These are phyloP conservation scores for Luvunga scandens DNA, from an alignment of 345 rosid species.

Conservation along the genomic window DNA sequence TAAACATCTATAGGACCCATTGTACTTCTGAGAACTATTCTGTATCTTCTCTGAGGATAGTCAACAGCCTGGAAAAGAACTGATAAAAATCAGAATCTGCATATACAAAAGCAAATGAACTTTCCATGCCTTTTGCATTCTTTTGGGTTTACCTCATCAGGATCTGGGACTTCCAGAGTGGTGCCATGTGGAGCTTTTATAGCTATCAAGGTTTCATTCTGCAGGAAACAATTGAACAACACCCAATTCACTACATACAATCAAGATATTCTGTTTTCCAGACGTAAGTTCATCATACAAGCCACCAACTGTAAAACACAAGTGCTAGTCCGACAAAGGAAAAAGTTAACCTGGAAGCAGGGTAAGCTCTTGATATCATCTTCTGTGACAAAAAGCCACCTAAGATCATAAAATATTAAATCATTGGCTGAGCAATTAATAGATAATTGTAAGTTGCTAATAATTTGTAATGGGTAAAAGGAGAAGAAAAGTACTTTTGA, in stretches of 20 bases:
- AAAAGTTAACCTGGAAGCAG: conserved; percentile 73
- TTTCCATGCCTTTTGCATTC: conserved; percentile 9
- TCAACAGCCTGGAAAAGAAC: conserved; percentile 66
- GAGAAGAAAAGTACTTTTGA: conserved; percentile 53
- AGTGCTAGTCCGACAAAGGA: background rate
- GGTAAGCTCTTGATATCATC: conserved; percentile 91
- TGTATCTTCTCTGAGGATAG: conserved; percentile 84
- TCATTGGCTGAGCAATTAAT: background rate
- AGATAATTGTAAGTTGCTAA: background rate
- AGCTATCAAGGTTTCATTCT: conserved; percentile 95
- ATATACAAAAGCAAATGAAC: background rate
- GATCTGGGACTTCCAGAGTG: conserved; percentile 98
- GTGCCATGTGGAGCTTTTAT: conserved; percentile 99
- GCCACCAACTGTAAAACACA: conserved; percentile 1
- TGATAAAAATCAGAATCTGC: conserved; percentile 1
- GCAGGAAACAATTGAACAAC: conserved; percentile 17
- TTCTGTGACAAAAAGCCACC: conserved; percentile 97
- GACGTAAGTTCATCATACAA: conserved; percentile 9
- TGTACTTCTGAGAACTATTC: conserved; percentile 91
- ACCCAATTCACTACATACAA: background rate
- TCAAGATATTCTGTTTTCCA: background rate
- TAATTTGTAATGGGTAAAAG: conserved; percentile 6
- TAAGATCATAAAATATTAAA: conserved; percentile 31
- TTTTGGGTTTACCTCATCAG: conserved; percentile 77
- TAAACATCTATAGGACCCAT: conserved; percentile 99